Evolutionary conservation across 1,139 yeast genomes (phyloP).

Genomic region (Hyphopichia buzzinii): DNA sequence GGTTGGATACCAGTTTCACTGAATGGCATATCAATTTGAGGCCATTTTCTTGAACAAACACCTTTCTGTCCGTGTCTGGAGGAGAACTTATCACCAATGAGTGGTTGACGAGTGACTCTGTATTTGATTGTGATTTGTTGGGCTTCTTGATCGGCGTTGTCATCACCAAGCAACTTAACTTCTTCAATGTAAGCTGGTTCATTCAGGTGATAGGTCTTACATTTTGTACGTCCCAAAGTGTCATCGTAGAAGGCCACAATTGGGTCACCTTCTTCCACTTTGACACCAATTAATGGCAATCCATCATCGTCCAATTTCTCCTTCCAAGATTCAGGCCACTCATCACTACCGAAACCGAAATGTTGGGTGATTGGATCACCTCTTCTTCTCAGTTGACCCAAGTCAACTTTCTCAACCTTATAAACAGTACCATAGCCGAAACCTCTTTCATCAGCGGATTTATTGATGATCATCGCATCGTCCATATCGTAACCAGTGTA

Average conservation of each 20-base stretch:
- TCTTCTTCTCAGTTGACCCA: constrained; percentile 72
- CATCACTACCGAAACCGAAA: constrained; percentile 91
- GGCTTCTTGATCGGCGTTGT: constrained; percentile 70
- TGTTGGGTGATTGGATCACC: constrained; percentile 96
- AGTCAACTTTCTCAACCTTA: constrained; percentile 89
- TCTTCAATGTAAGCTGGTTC: constrained; percentile 97
- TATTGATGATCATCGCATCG: constrained; percentile 98
- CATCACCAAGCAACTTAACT: constrained; percentile 89
- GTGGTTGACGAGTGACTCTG: constrained; percentile 87
- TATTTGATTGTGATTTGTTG: constrained; percentile 86
- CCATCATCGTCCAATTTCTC: constrained; percentile 91
- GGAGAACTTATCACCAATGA: constrained; percentile 97
- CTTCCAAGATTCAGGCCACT: constrained; percentile 90
- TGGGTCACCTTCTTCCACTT: constrained; percentile 95
- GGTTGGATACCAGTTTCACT: constrained; percentile 96
- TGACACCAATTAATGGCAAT: constrained; percentile 82
- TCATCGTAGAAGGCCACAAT: constrained; percentile 92
- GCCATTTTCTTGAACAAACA: constrained; percentile 99
- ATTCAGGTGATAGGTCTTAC: constrained; percentile 87
- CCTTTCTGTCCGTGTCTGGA: constrained; percentile 99
- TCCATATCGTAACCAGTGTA: constrained; percentile 99
- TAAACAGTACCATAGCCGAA: constrained; percentile 96
- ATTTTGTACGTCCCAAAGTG: constrained; percentile 84
- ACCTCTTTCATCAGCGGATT: constrained; percentile 96
- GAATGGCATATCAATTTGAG: constrained; percentile 94